Evolutionary conservation across 306 rosid genomes (phyloP), one percentile per base, ranked within the genome.

Genomic region (Corylus heterophylla): DNA sequence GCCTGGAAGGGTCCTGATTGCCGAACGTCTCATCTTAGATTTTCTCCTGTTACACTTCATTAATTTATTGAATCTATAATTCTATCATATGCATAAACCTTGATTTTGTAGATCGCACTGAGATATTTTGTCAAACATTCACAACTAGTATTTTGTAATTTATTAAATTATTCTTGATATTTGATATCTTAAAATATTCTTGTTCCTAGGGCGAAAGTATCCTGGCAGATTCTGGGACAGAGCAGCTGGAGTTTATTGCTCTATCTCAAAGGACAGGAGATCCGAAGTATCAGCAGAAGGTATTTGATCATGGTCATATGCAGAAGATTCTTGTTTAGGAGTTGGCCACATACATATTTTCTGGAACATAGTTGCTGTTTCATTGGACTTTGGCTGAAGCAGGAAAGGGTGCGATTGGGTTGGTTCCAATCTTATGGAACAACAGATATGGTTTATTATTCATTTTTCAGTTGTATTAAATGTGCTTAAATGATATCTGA

Each of bases 251-350:
- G 81, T 96, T 96, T 82, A 96, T 96, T 88, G 97, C 84, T 86
- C 90, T 93, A 82, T 96, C 99, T 79, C 96, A 96, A 85, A 89
- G 99, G 82, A 96, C 98, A 17, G 99, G 99, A 68, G 98, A 96
- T 63, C 93, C 88, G 1, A 93, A 91, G 88, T 96, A 96, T 86
- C 97, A 91, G 87, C 88, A 80, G 87, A 96, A 91, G 99, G 99
- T 96, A 74, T 70, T 54, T 69, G 51, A 45, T 80, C 47, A 61
- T 51, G 35, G 52, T 69, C 75, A 76, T 17, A 58, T 67, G 29
- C 25, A 4, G 16, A 17, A 3, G 22, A 31, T n/a, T 29, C 52
- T 62, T 18, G 4, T n/a, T 22, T 20, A 12, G 56, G 59, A 22
- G 52, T 68, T 20, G 25, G 59, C 62, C 42, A 54, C 73, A 12